Evolutionary conservation across 140 eudicot species (phyloP), one percentile per base, ranked within the genome.

Genomic region (Stevia rebaudiana): DNA sequence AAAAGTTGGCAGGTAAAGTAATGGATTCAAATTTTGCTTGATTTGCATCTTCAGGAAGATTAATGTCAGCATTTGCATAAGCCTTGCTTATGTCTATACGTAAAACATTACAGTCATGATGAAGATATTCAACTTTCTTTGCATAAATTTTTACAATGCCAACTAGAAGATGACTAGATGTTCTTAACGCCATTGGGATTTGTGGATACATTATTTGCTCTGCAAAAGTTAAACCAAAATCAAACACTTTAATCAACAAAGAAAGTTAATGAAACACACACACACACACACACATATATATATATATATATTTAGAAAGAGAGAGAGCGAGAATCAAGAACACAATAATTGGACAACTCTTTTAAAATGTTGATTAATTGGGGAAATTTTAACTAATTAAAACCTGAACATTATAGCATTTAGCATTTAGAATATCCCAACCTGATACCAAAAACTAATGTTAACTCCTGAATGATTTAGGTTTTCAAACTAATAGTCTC

Each of bases 101-200:
- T 23, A 88, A 53, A 17, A 58, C 74, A 7, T 85, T 83, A 77
- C 78, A 92, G 63, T 92, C 99, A 24, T 85, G 83, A 51, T 73
- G 80, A 11, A 92, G 83, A 78, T 92, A 92, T 17, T 92, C 99
- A 18, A 88, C 95, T 76, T 92, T 81, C 81, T 92, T 92, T 5
- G 95, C 77, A 47, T 88, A 92, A 37, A 92, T 88, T 21, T 97
- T 77, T 63, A 88, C 99, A 57, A 92, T 86, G 11, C 99, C 99
- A 76, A 92, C 84, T 15, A 92, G 76, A 58, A 92, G 95, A 76
- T 88, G 86, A 25, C 94, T 88, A 0, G 95, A 92, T 90, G 85
- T 77, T 73, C 99, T 79, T 39, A 92, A 80, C 0, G 99, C 99
- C 47, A 92, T 83, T 22, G 99, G 99, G 11, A 88, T 86, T 70